Evolutionary conservation across 257 asterid species (phyloP), one percentile per base, ranked within the genome.

Genomic region (Solanum lycopersicoides): DNA sequence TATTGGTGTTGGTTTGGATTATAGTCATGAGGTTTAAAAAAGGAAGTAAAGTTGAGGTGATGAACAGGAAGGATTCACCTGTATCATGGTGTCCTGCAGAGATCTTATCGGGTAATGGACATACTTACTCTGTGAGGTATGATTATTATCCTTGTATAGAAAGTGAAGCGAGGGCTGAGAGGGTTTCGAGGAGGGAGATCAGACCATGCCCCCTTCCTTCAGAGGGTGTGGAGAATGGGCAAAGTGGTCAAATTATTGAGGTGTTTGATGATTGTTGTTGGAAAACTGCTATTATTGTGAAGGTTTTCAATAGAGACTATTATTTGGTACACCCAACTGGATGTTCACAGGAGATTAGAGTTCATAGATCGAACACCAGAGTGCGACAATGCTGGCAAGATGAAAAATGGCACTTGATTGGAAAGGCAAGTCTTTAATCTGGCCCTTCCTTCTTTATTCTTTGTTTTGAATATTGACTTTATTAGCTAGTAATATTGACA

Each of bases 71-170:
- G 32, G 89, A 89, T 86, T 79, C 75, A 50, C 93, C 92, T 4
- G 86, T 89, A 15, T 92, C 92, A 23, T 90, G 94, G 94, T 88
- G 89, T 23, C 85, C 88, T 83, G 94, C 90, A 12, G 91, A 92
- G 89, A 86, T 92, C 75, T 7, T 89, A 25, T 66, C 63, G 28
- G 87, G 88, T 14, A 86, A 85, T 45, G 90, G 91, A 32, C 89
- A 87, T 82, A 69, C 82, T 34, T 89, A 88, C 71, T 85, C 90
- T 73, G 89, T 92, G 44, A 90, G 79, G 53, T 92, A 88, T 75
- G 66, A 50, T 7, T 92, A 87, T 69, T 53, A 63, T 16, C 68
- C 83, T 21, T 83, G 86, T 50, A 76, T 50, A 32, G 34, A 59
- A 47, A 79, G 79, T 21, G 87, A 77, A 53, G 75, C 28, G 4